phyloP scores from a whole-genome alignment of 2,329 filamentous ascomycete species.

The Mariannaea elegans region DNA sequence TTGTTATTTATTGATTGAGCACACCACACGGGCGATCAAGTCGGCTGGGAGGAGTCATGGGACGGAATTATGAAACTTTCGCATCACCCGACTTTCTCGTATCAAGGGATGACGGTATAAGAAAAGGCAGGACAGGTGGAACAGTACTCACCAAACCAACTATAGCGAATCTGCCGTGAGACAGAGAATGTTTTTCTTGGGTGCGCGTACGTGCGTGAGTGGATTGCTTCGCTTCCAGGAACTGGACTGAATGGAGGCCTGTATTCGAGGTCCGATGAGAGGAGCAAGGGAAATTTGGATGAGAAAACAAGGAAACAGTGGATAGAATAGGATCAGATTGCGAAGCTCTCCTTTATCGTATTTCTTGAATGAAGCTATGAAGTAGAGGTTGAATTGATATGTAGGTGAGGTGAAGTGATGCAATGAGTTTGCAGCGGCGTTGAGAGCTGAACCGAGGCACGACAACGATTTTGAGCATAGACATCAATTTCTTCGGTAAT shows the following conservation, averaged over 20 bases:
- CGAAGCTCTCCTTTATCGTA: not conserved
- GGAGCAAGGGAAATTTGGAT: not conserved
- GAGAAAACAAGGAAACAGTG: not conserved
- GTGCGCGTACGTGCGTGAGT: not conserved
- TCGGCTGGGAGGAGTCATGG: slow-evolving; percentile 8
- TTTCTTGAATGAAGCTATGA: not conserved
- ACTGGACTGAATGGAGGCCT: not conserved
- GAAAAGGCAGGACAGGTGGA: slow-evolving; percentile 26
- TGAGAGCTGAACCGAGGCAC: no score
- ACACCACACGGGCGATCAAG: not conserved
- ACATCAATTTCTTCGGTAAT: no score
- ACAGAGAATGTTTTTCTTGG: slow-evolving; percentile 18
- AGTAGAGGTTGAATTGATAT: not conserved
- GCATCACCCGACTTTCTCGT: slow-evolving; percentile 6
- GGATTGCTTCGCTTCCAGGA: not conserved
- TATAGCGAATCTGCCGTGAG: slow-evolving; percentile 14
- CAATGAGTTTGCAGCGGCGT: no score
- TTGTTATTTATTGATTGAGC: not conserved
- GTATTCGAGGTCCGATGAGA: not conserved
- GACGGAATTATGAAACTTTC: slow-evolving; percentile 5
- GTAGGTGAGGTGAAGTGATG: not conserved
- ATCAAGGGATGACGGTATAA: not conserved
- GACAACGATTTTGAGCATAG: no score
- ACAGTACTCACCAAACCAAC: slow-evolving; percentile 35
- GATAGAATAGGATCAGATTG: slow-evolving; percentile 12